These are phyloP conservation scores for Grammothele lineata DNA, from an alignment of 768 basidiomycete species.

Conservation along the genomic window DNA sequence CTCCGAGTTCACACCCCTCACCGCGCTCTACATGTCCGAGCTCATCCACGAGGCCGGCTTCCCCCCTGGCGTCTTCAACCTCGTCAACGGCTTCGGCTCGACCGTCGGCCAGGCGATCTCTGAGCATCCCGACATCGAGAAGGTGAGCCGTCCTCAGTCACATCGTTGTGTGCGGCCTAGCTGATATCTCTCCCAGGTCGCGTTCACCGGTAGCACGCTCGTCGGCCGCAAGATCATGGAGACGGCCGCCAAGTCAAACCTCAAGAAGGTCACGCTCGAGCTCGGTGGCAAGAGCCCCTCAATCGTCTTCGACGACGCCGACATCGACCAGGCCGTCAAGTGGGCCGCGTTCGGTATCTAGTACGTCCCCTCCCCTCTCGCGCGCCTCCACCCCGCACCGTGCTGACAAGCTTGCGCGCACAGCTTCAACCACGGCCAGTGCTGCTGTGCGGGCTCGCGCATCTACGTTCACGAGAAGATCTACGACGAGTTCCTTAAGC, in stretches of 20 bases:
- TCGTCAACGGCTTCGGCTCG: conserved; percentile 51
- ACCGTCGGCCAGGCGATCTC: conserved; percentile 56
- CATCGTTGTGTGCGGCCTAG: too few species aligned
- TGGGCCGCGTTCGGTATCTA: conserved; percentile 60
- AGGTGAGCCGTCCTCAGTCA: conserved; percentile 25
- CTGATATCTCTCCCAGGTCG: conserved; percentile 36
- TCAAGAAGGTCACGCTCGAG: conserved; percentile 70
- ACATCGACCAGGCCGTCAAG: conserved; percentile 52
- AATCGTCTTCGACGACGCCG: conserved; percentile 59
- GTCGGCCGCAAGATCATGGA: conserved; percentile 63
- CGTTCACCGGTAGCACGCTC: conserved; percentile 69
- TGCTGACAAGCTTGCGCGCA: background rate
- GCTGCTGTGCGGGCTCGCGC: conserved; percentile 77
- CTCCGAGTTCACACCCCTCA: conserved; percentile 60
- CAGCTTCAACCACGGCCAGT: conserved; percentile 74
- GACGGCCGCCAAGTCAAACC: conserved; percentile 54
- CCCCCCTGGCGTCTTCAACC: conserved; percentile 60
- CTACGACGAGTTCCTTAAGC: conserved; percentile 71
- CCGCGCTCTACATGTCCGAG: conserved; percentile 42
- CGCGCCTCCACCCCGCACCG: background rate
- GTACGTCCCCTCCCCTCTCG: conserved; percentile 29
- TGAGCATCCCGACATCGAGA: conserved; percentile 53
- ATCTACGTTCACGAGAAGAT: conserved; percentile 77
- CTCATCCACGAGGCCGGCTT: conserved; percentile 56
- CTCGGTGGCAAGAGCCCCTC: conserved; percentile 68